A percentile compares a stretch with the other conserved stretches of the same genome.
Evolutionary conservation across 805 yeast species (phyloP).

Genomic region (Candida nonsorbophila): DNA sequence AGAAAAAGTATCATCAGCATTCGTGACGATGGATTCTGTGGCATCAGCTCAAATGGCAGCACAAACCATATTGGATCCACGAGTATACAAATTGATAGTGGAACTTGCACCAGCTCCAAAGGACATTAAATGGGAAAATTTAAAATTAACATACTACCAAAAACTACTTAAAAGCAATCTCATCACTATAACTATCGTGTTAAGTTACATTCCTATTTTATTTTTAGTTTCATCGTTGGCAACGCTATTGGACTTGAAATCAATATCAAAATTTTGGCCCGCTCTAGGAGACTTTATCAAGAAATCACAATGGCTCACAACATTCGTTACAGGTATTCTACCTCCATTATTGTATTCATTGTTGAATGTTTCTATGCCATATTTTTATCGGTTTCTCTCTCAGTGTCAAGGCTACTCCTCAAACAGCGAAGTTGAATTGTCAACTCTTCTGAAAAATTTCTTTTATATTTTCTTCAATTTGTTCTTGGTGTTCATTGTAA

Average conservation of each 20-base stretch:
- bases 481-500: conserved; percentile 55
- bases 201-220: conserved; percentile 47
- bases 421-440: conserved; percentile 54
- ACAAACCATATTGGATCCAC: conserved; percentile 40
- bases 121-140: conserved; percentile 42
- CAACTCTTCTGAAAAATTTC: conserved; percentile 54
- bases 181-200: conserved; percentile 38
- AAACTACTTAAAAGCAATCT: conserved; percentile 33
- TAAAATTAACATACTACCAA: conserved; percentile 35
- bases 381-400: conserved; percentile 48
- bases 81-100: conserved; percentile 38
- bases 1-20: conserved; percentile 41
- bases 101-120: conserved; percentile 44
- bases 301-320: conserved; percentile 46
- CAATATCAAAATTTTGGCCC: conserved; percentile 56
- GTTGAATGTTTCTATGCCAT: conserved; percentile 49
- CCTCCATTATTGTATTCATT: conserved; percentile 57
- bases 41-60: conserved; percentile 48
- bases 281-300: conserved; percentile 49
- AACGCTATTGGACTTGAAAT: conserved; percentile 49
- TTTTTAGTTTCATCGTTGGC: conserved; percentile 55
- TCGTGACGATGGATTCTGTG: conserved; percentile 43
- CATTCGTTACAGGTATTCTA: conserved; percentile 55
- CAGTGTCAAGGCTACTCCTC: conserved; percentile 49
- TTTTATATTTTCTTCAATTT: conserved; percentile 56